Percentiles rank a stretch among this genome's conserved stretches.
Conservation (phyloP, 2,329 filamentous ascomycete genomes). For the Scedosporium apiospermum region DNA sequence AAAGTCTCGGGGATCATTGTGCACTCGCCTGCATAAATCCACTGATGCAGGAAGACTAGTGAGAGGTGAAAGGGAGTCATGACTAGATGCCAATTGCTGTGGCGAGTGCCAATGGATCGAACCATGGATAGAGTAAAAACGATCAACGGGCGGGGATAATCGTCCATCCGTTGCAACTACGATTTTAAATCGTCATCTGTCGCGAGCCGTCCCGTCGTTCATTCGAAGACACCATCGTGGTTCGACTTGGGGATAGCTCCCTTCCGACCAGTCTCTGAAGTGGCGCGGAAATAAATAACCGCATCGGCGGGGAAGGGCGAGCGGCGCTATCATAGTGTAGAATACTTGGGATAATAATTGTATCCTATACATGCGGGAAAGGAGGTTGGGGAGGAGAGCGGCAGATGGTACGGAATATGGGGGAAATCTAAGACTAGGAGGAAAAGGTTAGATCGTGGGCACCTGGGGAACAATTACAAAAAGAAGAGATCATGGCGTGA, state of each 20-base stretch:
- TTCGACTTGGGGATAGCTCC: neutral
- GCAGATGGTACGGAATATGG: neutral
- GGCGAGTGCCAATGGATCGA: no score
- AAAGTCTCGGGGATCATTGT: neutral
- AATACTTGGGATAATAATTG: neutral
- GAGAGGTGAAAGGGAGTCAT: neutral
- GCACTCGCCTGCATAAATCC: neutral
- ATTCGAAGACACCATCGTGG: neutral
- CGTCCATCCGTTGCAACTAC: no score
- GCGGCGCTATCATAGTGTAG: neutral
- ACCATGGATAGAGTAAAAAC: no score
- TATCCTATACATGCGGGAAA: neutral
- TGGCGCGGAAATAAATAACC: neutral
- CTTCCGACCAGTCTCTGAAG: neutral
- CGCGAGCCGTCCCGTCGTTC: neutral
- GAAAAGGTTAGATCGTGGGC: neutral
- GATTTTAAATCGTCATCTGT: neutral
- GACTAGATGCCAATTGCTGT: neutral
- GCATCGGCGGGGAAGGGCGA: neutral
- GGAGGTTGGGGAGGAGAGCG: neutral
- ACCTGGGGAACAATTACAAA: neutral
- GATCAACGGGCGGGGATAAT: no score
- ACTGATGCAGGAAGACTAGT: neutral
- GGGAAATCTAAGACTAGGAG: neutral
- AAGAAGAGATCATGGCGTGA: neutral